Evolutionary conservation across 140 eudicot genomes (phyloP).

Genomic region (Bidens hawaiensis): DNA sequence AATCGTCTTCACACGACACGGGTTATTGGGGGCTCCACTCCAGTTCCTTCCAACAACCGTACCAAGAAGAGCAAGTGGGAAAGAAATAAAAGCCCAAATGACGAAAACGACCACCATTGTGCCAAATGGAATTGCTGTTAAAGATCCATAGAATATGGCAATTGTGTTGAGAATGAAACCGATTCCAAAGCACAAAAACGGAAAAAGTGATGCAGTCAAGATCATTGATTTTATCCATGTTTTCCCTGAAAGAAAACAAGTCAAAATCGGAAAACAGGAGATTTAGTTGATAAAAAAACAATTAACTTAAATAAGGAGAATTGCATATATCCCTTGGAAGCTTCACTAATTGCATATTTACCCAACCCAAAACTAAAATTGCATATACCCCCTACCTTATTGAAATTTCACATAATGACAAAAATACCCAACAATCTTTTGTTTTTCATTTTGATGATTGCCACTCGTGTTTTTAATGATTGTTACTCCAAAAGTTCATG

Average conservation of each 20-base stretch:
- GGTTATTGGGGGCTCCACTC: slow-evolving; percentile 96
- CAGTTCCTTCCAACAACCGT: slow-evolving; percentile 96
- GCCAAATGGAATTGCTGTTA: slow-evolving; percentile 97
- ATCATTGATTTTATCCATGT: slow-evolving; percentile 96
- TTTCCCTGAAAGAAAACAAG: slow-evolving; percentile 53
- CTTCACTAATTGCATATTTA: too few relatives aligned
- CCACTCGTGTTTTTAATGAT: too few relatives aligned
- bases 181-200: slow-evolving; percentile 89
- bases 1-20: slow-evolving; percentile 94
- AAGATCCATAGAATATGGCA: slow-evolving; percentile 94
- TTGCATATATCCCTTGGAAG: too few relatives aligned
- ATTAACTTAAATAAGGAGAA: neutral
- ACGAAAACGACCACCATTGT: slow-evolving; percentile 94
- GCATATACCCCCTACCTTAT: too few relatives aligned
- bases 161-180: slow-evolving; percentile 83
- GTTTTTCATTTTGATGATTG: too few relatives aligned
- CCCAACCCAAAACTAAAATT: too few relatives aligned
- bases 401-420: too few relatives aligned
- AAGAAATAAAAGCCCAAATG: slow-evolving; percentile 94
- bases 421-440: too few relatives aligned
- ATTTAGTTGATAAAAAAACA: neutral
- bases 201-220: slow-evolving; percentile 89
- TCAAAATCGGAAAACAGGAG: slow-evolving; percentile 1
- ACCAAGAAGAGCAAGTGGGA: slow-evolving; percentile 96
- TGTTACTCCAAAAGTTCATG: too few relatives aligned